phyloP scores from a whole-genome alignment of 2,329 filamentous ascomycete species.

The Calonectria pteridis region DNA sequence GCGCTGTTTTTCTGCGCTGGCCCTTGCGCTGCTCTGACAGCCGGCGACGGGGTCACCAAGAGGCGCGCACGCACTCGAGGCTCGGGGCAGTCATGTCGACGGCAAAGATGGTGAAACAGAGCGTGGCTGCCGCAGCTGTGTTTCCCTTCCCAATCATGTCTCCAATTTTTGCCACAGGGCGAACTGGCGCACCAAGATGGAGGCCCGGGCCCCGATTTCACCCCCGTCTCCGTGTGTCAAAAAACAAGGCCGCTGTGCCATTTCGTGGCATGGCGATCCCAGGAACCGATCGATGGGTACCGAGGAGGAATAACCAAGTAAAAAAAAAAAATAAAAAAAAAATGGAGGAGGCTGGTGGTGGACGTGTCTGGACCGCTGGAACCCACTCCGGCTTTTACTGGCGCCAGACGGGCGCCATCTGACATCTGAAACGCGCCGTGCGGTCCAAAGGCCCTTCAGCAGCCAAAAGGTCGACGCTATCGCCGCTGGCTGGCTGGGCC shows the following conservation, averaged over 20 bases:
- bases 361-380: slow-evolving; percentile 15
- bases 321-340: not conserved
- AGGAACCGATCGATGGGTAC: slow-evolving; percentile 3
- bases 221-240: not conserved
- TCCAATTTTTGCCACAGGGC: not conserved
- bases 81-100: not conserved
- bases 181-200: not conserved
- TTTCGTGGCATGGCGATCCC: slow-evolving; percentile 3
- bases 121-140: not conserved
- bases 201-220: not conserved
- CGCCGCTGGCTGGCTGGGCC: not conserved
- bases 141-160: not conserved
- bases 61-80: not conserved
- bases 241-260: not conserved
- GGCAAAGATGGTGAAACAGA: not conserved
- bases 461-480: not conserved
- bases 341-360: slow-evolving; percentile 28
- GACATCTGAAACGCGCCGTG: slow-evolving; percentile 43
- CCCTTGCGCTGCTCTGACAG: slow-evolving; percentile 3
- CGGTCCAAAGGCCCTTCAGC: not conserved
- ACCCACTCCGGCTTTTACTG: not conserved
- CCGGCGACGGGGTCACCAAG: not conserved
- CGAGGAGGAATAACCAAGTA: not conserved
- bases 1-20: slow-evolving; percentile 8
- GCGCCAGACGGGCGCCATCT: slow-evolving; percentile 35